Conservation (phyloP, 805 yeast genomes). For the Peterozyma toletana region DNA sequence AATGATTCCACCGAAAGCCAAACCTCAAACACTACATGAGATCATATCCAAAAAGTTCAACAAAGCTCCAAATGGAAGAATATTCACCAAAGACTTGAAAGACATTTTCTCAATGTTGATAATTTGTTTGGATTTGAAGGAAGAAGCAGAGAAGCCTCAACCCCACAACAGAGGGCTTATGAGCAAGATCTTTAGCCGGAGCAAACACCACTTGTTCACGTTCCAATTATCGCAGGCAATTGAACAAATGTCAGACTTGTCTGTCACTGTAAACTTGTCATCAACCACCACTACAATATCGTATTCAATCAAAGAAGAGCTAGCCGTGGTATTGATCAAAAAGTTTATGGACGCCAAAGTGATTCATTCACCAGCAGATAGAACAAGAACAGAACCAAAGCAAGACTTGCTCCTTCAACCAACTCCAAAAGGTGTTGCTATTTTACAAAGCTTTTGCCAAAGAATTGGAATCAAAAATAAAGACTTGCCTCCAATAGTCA, state of each 20-base stretch:
- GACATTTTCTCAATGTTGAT: slow-evolving; percentile 49
- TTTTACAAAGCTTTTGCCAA: slow-evolving; percentile 54
- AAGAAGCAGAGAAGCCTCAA: slow-evolving; percentile 13
- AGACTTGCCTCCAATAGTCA: slow-evolving; percentile 37
- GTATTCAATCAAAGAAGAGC: slow-evolving; percentile 42
- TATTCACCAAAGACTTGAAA: slow-evolving; percentile 50
- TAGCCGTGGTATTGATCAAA: slow-evolving; percentile 39
- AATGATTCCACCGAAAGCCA: background rate
- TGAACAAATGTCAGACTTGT: slow-evolving; percentile 38
- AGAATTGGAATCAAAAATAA: slow-evolving; percentile 41
- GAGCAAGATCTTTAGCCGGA: slow-evolving; percentile 13
- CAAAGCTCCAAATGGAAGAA: slow-evolving; percentile 44
- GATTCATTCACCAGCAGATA: slow-evolving; percentile 67
- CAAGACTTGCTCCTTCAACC: slow-evolving; percentile 56
- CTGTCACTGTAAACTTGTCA: slow-evolving; percentile 38
- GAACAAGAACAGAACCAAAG: slow-evolving; percentile 49
- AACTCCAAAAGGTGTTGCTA: slow-evolving; percentile 83
- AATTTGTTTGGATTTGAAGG: slow-evolving; percentile 31
- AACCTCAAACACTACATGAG: slow-evolving; percentile 27
- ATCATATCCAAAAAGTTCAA: slow-evolving; percentile 34
- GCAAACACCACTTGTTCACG: slow-evolving; percentile 37
- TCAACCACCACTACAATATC: slow-evolving; percentile 47
- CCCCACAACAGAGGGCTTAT: slow-evolving; percentile 5
- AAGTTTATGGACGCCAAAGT: slow-evolving; percentile 55
- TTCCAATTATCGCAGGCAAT: slow-evolving; percentile 50